phyloP scores from a whole-genome alignment of 1,139 yeast genomes.

The Pichia norvegensis region DNA sequence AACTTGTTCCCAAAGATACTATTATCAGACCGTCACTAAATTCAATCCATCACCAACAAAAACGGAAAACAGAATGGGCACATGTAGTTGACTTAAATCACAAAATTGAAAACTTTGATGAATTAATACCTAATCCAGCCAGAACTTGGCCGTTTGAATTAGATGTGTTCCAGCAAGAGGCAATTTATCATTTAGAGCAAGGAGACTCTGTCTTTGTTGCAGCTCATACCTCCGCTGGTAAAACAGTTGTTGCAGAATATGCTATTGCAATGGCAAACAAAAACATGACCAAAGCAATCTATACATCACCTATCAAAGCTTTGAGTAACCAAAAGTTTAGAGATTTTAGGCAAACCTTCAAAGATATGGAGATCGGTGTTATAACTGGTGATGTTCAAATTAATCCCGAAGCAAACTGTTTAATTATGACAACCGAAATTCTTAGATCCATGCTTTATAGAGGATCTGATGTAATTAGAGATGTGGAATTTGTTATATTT shows the following conservation, averaged over 20 bases:
- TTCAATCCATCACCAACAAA: constrained; percentile 12
- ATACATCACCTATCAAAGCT: constrained; percentile 74
- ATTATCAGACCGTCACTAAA: constrained; percentile 30
- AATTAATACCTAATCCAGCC: constrained; percentile 88
- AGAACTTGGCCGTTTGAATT: constrained; percentile 83
- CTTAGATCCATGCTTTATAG: constrained; percentile 89
- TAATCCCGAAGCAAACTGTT: constrained; percentile 92
- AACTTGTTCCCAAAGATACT: constrained; percentile 58
- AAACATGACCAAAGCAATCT: constrained; percentile 87
- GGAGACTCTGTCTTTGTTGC: constrained; percentile 95
- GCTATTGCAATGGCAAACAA: constrained; percentile 93
- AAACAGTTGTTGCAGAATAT: constrained; percentile 95
- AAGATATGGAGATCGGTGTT: constrained; percentile 92
- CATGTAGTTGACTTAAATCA: constrained; percentile 88
- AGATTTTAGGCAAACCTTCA: constrained; percentile 65
- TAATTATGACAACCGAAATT: constrained; percentile 97
- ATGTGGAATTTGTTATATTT: constrained; percentile 93
- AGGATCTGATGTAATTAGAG: constrained; percentile 93
- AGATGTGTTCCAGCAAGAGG: constrained; percentile 95
- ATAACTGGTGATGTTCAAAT: constrained; percentile 98
- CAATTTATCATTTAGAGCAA: constrained; percentile 89
- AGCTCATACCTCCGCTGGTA: constrained; percentile 98
- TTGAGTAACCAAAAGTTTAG: constrained; percentile 67
- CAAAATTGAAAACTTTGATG: constrained; percentile 72
- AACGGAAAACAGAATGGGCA: constrained; percentile 70